phyloP scores from a whole-genome alignment of 1,284 basidiomycete species.

The Ganoderma multipileum region DNA sequence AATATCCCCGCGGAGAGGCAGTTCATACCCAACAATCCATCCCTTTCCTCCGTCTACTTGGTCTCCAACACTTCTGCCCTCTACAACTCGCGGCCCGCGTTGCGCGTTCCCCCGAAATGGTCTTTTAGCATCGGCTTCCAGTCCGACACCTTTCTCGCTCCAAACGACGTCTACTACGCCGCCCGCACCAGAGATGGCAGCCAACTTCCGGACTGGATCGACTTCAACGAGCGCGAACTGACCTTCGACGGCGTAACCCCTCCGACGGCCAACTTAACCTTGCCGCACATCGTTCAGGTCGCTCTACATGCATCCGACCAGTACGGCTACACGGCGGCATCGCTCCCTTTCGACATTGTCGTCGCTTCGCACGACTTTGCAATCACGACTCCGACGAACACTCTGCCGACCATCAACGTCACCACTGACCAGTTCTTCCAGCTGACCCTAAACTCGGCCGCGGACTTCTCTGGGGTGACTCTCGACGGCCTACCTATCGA shows the following conservation, averaged over 20 bases:
- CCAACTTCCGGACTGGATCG: constrained; percentile 79
- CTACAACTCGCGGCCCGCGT: constrained; percentile 56
- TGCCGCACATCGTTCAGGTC: constrained; percentile 56
- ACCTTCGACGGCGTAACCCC: constrained; percentile 88
- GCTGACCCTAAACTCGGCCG: constrained; percentile 60
- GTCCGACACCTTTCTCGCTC: constrained; percentile 65
- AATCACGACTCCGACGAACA: constrained; percentile 39
- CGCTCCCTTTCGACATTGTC: constrained; percentile 61
- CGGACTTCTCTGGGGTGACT: constrained; percentile 65
- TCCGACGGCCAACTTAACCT: constrained; percentile 41
- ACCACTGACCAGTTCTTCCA: constrained; percentile 63
- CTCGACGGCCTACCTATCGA: constrained; percentile 66
- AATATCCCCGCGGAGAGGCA: constrained; percentile 64
- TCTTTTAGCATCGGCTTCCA: constrained; percentile 91
- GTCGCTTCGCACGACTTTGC: constrained; percentile 73
- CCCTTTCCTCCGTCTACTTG: constrained; percentile 73
- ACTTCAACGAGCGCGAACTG: constrained; percentile 69
- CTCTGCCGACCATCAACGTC: constrained; percentile 71
- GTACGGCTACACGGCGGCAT: constrained; percentile 63
- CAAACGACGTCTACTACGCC: constrained; percentile 67
- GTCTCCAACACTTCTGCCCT: constrained; percentile 64
- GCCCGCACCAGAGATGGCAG: constrained; percentile 72
- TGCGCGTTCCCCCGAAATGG: constrained; percentile 86
- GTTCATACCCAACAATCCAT: constrained; percentile 63
- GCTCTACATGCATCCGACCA: constrained; percentile 70